These are phyloP conservation scores for Calonectria naviculata DNA, from an alignment of 2,329 filamentous ascomycete genomes.

Conservation along the genomic window DNA sequence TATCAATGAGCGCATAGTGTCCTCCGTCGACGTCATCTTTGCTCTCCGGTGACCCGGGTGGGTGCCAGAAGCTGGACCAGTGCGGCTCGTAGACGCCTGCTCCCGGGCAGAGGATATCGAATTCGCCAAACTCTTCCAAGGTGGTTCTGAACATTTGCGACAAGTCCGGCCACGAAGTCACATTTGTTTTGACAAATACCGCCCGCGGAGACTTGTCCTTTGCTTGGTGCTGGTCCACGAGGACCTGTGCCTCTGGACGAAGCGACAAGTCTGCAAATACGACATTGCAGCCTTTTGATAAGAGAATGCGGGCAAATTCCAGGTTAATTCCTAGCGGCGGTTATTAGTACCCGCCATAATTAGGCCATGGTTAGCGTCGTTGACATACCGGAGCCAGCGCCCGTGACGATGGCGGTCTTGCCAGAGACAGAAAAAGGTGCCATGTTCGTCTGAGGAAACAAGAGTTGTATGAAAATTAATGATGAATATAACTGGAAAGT, in stretches of 20 bases:
- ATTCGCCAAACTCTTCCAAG: slow-evolving; percentile 47
- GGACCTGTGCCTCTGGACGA: slow-evolving; percentile 52
- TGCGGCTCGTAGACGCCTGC: slow-evolving; percentile 60
- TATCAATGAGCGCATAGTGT: slow-evolving; percentile 50
- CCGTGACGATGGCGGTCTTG: slow-evolving; percentile 44
- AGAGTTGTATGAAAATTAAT: neutral
- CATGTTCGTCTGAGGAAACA: slow-evolving; percentile 10
- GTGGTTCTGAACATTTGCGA: slow-evolving; percentile 48
- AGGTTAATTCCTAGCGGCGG: slow-evolving; percentile 53
- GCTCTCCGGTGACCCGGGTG: slow-evolving; percentile 49
- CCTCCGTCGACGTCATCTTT: slow-evolving; percentile 43
- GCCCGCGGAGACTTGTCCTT: slow-evolving; percentile 41
- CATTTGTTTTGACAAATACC: slow-evolving; percentile 57
- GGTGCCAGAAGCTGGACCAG: slow-evolving; percentile 55
- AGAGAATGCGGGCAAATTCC: slow-evolving; percentile 54
- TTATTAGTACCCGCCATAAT: neutral
- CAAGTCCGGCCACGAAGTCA: slow-evolving; percentile 54
- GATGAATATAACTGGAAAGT: neutral
- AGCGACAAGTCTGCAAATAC: slow-evolving; percentile 56
- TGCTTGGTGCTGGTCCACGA: slow-evolving; percentile 41
- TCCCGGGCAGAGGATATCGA: slow-evolving; percentile 57
- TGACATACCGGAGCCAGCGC: slow-evolving; percentile 40
- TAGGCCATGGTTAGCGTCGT: neutral
- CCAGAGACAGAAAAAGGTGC: slow-evolving; percentile 35
- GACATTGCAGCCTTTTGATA: slow-evolving; percentile 55